Evolutionary conservation across 257 asterid genomes (phyloP).

Genomic region (Misopates orontium): DNA sequence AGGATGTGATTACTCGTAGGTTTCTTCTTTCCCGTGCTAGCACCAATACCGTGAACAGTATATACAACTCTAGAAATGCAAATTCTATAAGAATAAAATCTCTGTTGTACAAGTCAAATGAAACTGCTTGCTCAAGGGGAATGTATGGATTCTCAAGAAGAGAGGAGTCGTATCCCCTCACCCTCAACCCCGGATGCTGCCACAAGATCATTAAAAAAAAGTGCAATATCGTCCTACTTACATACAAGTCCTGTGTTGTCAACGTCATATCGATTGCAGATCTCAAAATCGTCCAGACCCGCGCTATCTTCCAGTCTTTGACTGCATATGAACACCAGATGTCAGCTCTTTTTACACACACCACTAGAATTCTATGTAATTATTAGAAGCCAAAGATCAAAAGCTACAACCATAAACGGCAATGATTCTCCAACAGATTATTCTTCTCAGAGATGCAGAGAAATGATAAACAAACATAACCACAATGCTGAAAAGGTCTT

Average conservation of each 20-base stretch:
- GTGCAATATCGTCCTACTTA: conserved; percentile 40
- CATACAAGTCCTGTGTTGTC: conserved; percentile 92
- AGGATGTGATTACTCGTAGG: background rate
- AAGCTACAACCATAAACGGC: conserved; percentile 10
- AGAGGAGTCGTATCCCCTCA: too few species aligned
- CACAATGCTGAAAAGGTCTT: background rate
- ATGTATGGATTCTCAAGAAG: too few species aligned
- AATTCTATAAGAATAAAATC: background rate
- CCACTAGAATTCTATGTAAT: conserved; percentile 18
- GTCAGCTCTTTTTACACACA: conserved; percentile 23
- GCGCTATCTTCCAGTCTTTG: conserved; percentile 72
- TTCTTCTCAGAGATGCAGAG: background rate
- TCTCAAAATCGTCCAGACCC: conserved; percentile 70
- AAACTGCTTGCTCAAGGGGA: background rate
- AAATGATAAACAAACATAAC: background rate
- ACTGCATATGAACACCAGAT: conserved; percentile 52
- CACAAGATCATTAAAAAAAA: conserved; percentile 5
- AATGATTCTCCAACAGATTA: background rate
- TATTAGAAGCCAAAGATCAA: background rate
- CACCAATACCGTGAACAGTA: background rate
- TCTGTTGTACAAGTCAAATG: background rate
- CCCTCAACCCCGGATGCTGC: too few species aligned
- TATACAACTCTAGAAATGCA: conserved; percentile 1
- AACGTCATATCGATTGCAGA: conserved; percentile 65
- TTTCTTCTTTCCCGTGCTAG: background rate